Percentiles rank a stretch among this genome's conserved stretches.
Evolutionary conservation across 345 rosid species (phyloP).

Genomic region (Raphanus raphanistrum): DNA sequence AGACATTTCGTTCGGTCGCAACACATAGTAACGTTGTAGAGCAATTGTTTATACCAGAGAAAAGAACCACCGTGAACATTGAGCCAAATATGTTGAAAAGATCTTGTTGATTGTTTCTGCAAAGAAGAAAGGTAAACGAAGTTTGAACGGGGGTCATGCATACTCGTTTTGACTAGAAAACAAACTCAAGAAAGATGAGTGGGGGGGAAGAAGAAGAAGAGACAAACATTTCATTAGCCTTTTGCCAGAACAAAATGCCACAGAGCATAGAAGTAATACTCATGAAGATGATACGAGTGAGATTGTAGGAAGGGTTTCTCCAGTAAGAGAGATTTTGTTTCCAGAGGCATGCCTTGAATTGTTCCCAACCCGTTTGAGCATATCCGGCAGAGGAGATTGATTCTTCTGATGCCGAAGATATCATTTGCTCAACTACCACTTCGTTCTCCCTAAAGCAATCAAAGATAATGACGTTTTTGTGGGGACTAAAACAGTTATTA

Average conservation of each 20-base stretch:
- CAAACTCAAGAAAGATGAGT: not conserved
- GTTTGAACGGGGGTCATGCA: not conserved
- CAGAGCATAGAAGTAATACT: conserved; percentile 36
- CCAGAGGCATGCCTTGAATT: conserved; percentile 60
- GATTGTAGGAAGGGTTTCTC: conserved; percentile 59
- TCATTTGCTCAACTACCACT: conserved; percentile 29
- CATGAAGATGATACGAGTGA: conserved; percentile 42
- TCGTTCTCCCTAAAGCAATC: conserved; percentile 36
- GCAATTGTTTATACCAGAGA: conserved; percentile 41
- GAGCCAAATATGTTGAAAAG: conserved; percentile 41
- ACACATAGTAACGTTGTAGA: conserved; percentile 35
- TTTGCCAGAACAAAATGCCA: conserved; percentile 59
- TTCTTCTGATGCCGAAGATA: conserved; percentile 32
- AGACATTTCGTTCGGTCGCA: conserved; percentile 40
- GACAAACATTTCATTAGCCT: conserved; percentile 50
- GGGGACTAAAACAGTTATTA: no score
- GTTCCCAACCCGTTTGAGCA: conserved; percentile 47
- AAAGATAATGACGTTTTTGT: not conserved
- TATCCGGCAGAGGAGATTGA: conserved; percentile 38
- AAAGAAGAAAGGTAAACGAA: not conserved
- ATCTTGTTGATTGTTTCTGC: conserved; percentile 43
- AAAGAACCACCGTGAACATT: conserved; percentile 33
- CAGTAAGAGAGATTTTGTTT: conserved; percentile 62
- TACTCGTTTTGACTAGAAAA: not conserved
- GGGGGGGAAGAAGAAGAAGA: not conserved